A percentile compares a stretch with the other conserved stretches of the same genome.
Conservation (phyloP, 169 alveolate genomes). For the Eimeria mitis region DNA sequence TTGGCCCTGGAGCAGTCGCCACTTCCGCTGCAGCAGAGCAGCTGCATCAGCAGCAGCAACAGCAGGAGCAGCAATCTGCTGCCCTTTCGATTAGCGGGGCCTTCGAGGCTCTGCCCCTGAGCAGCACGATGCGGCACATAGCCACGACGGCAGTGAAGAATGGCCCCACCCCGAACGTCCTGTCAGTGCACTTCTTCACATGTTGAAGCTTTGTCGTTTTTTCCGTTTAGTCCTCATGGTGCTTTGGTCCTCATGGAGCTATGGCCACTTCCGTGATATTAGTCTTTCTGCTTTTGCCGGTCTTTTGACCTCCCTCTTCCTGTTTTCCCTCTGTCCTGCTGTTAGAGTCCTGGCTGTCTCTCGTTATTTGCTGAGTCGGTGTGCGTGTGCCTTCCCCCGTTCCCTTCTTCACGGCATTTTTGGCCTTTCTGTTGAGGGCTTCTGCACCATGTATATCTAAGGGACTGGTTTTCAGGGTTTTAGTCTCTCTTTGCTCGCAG, state of each 20-base stretch:
- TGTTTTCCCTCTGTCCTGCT: background rate
- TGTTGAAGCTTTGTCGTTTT: background rate
- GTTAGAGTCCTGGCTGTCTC: background rate
- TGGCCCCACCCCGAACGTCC: constrained; percentile 83
- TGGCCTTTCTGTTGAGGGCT: background rate
- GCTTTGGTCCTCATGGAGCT: no score
- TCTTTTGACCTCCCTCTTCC: background rate
- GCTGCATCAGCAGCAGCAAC: constrained; percentile 48
- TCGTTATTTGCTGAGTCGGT: background rate
- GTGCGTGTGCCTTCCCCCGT: background rate
- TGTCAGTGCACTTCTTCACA: constrained; percentile 51
- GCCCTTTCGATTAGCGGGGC: constrained; percentile 81
- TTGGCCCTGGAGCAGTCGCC: background rate
- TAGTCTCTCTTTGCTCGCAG: background rate
- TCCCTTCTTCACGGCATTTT: background rate
- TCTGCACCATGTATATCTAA: background rate
- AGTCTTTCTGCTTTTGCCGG: background rate
- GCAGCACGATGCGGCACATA: constrained; percentile 85
- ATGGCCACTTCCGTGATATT: background rate
- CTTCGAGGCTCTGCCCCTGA: constrained; percentile 88
- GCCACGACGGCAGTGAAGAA: constrained; percentile 83
- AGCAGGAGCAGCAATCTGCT: constrained; percentile 66
- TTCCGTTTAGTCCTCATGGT: background rate
- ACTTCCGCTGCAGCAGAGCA: background rate
- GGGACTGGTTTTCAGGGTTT: background rate